Percentiles rank a stretch among this genome's conserved stretches.
Evolutionary conservation across 2,329 filamentous ascomycete species (phyloP).

Genomic region (Pezicula radicicola): DNA sequence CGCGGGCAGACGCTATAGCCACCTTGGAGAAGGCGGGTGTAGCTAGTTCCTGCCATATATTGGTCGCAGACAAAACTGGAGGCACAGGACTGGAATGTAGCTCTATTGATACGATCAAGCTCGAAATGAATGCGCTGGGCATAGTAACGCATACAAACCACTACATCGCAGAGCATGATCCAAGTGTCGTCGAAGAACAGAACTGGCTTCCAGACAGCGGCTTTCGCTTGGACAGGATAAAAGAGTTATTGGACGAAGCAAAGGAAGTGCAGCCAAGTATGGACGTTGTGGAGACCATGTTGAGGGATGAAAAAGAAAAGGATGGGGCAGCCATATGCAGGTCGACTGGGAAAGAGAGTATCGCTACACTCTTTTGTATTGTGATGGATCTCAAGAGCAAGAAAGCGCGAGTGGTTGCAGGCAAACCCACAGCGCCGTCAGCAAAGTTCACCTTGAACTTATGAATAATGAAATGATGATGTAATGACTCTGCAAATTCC

Average conservation of each 20-base stretch:
- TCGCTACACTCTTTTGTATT: slow-evolving; percentile 34
- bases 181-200: slow-evolving; percentile 14
- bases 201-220: slow-evolving; percentile 23
- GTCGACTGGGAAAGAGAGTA: slow-evolving; percentile 22
- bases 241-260: slow-evolving; percentile 25
- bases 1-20: slow-evolving; percentile 40
- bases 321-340: slow-evolving; percentile 29
- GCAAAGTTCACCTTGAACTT: slow-evolving; percentile 26
- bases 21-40: slow-evolving; percentile 43
- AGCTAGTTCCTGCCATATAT: slow-evolving; percentile 50
- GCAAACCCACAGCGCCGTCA: slow-evolving; percentile 27
- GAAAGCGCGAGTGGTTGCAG: slow-evolving; percentile 29
- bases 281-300: slow-evolving; percentile 8
- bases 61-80: slow-evolving; percentile 45
- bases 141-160: slow-evolving; percentile 30
- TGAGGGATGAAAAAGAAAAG: slow-evolving; percentile 15
- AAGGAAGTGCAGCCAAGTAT: slow-evolving; percentile 10
- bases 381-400: slow-evolving; percentile 34
- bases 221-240: slow-evolving; percentile 27
- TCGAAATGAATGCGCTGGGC: slow-evolving; percentile 17
- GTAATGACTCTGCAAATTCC: neutral
- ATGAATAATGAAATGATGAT: neutral
- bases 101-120: slow-evolving; percentile 22
- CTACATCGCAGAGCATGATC: slow-evolving; percentile 18
- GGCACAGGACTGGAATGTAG: slow-evolving; percentile 48